Evolutionary conservation across 2,329 filamentous ascomycete species (phyloP), one percentile per base, ranked within the genome.

Genomic region (Aspergillus sp.): DNA sequence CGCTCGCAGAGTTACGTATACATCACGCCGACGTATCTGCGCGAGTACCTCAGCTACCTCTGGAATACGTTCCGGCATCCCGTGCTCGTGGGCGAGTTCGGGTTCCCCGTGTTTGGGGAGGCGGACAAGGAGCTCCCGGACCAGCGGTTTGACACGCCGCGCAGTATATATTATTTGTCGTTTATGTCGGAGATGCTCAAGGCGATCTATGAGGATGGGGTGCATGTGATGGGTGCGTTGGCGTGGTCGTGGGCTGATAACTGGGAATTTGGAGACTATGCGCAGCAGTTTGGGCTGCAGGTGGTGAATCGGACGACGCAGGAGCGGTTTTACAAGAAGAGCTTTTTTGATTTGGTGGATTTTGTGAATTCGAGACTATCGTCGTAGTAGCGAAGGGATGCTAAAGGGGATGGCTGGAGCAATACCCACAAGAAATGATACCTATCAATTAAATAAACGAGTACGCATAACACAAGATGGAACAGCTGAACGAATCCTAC

Each of bases 301-400:
- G 75, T 73, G 1, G 79, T 84, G 2, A 82, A 83, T 57, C 69
- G 75, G 3, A 81, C 79, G 7, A 55, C 49, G 8, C 75, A 79
- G 62, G 70, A 77, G 55, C 64, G 80, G 19, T 63, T 69, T 36
- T 83, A 77, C 47, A 84, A 83, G 70, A 81, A 80, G 70, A 82
- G 79, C 45, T 82, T 83, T 59, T 83, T 83, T 59, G 80, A 83
- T 50, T 62, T 79, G 58, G 78, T 82, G 16, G 79, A 82, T 58
- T 82, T 82, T 53, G 36, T 48, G 22, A 26, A 36, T 11, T 35
- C 46, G 24, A 40, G 36, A 10, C 11, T 40, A 10, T 40, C 26
- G 26, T 11, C 26, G 3, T 9, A 9, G 10, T 11, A 30, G 10
- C 3, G 26, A 30, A 8, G 6, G 8, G 26, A 30, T 30, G 26